phyloP scores from a whole-genome alignment of 305 asterid species.

The Solanum hybrid region DNA sequence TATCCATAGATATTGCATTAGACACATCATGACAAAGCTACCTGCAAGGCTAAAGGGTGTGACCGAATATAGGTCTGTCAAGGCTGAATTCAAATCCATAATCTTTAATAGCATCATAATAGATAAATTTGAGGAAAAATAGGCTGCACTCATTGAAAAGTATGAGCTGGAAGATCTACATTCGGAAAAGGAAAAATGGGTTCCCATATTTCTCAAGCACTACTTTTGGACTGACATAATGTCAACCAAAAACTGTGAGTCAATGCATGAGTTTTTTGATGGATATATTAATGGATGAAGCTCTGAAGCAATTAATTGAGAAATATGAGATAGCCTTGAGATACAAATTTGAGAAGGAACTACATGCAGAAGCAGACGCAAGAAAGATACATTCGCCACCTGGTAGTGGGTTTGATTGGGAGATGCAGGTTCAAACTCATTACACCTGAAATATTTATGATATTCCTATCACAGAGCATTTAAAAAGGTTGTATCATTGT shows the following conservation, averaged over 20 bases:
- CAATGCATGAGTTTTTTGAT: background rate
- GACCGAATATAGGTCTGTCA: background rate
- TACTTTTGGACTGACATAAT: background rate
- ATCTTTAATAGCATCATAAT: too few relatives aligned
- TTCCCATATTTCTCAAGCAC: background rate
- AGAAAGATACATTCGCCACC: background rate
- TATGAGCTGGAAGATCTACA: background rate
- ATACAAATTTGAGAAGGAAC: background rate
- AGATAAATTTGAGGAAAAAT: background rate
- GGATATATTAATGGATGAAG: background rate
- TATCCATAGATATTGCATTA: background rate
- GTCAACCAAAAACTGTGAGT: background rate
- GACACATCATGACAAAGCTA: background rate
- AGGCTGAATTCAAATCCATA: background rate
- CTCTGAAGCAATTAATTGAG: background rate
- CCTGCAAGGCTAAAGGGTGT: background rate
- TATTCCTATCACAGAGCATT: background rate
- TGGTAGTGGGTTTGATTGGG: background rate
- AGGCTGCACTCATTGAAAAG: background rate
- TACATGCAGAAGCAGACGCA: background rate
- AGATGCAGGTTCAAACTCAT: background rate
- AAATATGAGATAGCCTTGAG: background rate
- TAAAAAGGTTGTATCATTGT: background rate
- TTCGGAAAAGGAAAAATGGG: background rate
- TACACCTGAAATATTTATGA: background rate